Evolutionary conservation across 2,329 filamentous ascomycete genomes (phyloP), one percentile per base, ranked within the genome.

Genomic region (Phyllachora maydis): DNA sequence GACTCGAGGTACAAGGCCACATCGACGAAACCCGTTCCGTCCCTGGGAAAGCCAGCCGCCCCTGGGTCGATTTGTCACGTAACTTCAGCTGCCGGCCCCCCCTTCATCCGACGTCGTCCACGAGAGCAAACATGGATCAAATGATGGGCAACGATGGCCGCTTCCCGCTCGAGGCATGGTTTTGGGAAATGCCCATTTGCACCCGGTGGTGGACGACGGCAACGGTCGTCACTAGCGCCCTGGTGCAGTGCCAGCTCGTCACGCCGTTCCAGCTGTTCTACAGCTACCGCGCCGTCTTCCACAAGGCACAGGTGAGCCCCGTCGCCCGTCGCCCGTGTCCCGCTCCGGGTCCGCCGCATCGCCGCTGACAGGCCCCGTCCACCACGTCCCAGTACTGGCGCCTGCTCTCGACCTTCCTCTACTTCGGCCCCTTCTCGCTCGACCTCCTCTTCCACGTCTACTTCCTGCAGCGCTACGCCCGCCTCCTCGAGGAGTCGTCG

Each of bases 391-490:
- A 93, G 81, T 95, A 92, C 49, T 98, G 88, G 88, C 75, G 88
- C 19, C 59, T 98, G n/a, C 41, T 92, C 19, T 90, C 85, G 3
- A 92, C 85, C 2, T 98, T 98, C 52, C 67, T 95, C 41, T 98
- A 95, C 56, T 95, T 95, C 43, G 88, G 88, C 3, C 83, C 85
- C 3, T 69, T 95, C 33, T 88, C 75, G 15, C 67, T 98, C 42
- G 88, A 95, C 46, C 70, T 98, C 19, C 62, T 95, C 36, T 95
- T 93, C 57, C 85, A 95, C 47, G 77, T 95, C 46, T 98, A 93
- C 63, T 98, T 98, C 53, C 72, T 93, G 28, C 83, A 93, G 45
- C 76, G 88, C 27, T 98, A 98, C 49, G 83, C 85, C 5, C 76
- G 88, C 23, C 74, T 95, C 20, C 67, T 98, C 22, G 88, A 98